Percentiles rank a stretch among this genome's conserved stretches.
Conservation (phyloP, 306 rosid species). For the Pterocarpus macrocarpus region DNA sequence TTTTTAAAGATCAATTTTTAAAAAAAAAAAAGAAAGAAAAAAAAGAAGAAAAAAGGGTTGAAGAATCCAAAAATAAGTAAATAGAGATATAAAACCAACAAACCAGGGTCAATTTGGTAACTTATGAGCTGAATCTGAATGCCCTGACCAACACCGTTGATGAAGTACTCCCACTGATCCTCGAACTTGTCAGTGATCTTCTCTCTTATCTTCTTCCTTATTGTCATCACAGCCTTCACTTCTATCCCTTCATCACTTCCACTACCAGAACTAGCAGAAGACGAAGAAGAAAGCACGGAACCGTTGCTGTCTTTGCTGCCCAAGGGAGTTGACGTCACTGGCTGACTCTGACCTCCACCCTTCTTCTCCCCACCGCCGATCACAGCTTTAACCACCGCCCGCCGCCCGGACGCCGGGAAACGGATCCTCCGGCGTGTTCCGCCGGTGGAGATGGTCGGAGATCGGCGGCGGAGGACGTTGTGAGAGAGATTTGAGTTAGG, state of each 20-base stretch:
- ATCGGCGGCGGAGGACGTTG: constrained; percentile 34
- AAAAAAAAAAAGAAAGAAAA: too few relatives aligned
- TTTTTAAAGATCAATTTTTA: too few relatives aligned
- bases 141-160: constrained; percentile 88
- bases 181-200: constrained; percentile 65
- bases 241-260: constrained; percentile 45
- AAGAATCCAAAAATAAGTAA: too few relatives aligned
- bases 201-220: constrained; percentile 87
- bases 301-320: constrained; percentile 53
- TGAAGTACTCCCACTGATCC: constrained; percentile 77
- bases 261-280: constrained; percentile 10
- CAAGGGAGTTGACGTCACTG: constrained; percentile 37
- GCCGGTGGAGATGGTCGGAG: constrained; percentile 35
- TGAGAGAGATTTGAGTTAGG: constrained; percentile 40
- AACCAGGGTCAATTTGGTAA: constrained; percentile 77
- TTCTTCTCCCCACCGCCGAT: constrained; percentile 64
- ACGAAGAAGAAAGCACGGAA: constrained; percentile 46
- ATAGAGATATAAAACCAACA: too few relatives aligned
- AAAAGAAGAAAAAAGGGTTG: too few relatives aligned
- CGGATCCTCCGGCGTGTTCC: constrained; percentile 10
- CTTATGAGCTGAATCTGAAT: constrained; percentile 84
- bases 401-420: constrained; percentile 8
- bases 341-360: constrained; percentile 47
- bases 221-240: constrained; percentile 70
- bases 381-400: constrained; percentile 56